Evolutionary conservation across 345 rosid genomes (phyloP).

Genomic region (Linum usitatissimum): DNA sequence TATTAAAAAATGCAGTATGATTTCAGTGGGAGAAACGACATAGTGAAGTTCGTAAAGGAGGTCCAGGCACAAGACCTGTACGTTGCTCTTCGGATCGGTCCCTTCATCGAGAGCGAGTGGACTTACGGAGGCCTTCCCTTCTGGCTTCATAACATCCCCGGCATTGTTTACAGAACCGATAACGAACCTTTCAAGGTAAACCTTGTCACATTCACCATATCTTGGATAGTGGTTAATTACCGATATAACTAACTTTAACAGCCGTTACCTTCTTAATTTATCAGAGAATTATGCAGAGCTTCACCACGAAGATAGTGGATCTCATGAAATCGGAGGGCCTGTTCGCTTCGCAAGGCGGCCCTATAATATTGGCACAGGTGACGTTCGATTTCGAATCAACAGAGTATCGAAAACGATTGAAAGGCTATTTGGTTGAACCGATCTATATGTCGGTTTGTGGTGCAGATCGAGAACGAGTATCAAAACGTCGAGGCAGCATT

Average conservation of each 20-base stretch:
- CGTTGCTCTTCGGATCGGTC: conserved; percentile 77
- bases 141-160: conserved; percentile 68
- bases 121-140: conserved; percentile 74
- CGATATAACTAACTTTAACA: too few relatives aligned
- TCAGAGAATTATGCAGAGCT: conserved; percentile 52
- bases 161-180: conserved; percentile 61
- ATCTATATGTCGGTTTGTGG: too few relatives aligned
- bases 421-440: neutral
- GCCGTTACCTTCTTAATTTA: too few relatives aligned
- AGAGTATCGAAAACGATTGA: neutral
- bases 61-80: conserved; percentile 72
- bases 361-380: conserved; percentile 79
- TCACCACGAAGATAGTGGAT: conserved; percentile 39
- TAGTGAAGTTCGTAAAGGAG: conserved; percentile 65
- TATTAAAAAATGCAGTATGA: conserved; percentile 43
- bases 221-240: too few relatives aligned
- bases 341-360: conserved; percentile 86
- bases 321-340: conserved; percentile 55
- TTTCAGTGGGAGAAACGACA: conserved; percentile 66
- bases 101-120: conserved; percentile 82
- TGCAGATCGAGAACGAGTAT: conserved; percentile 79
- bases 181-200: conserved; percentile 69
- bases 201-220: too few relatives aligned
- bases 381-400: conserved; percentile 10
- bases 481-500: conserved; percentile 42